These are phyloP conservation scores for Betula pendula DNA, from an alignment of 306 rosid genomes.

Conservation along the genomic window DNA sequence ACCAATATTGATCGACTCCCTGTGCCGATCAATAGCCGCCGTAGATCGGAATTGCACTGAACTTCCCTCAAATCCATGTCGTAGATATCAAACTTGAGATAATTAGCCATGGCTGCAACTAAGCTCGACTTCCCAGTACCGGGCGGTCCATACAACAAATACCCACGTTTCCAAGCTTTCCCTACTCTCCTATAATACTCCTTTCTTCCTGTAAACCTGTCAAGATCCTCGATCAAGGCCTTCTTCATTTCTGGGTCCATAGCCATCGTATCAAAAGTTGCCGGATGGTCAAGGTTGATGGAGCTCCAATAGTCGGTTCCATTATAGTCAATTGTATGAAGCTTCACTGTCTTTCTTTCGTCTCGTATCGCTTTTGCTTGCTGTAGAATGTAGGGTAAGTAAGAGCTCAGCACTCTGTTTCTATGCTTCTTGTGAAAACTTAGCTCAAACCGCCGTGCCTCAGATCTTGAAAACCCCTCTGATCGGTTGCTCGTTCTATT, in stretches of 20 bases:
- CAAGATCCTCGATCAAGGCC: conserved; percentile 42
- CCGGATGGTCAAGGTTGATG: conserved; percentile 52
- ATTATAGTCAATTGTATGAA: conserved; percentile 49
- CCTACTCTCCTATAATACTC: conserved; percentile 58
- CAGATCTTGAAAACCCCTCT: conserved; percentile 7
- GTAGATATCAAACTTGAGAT: conserved; percentile 51
- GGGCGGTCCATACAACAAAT: conserved; percentile 55
- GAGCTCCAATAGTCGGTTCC: conserved; percentile 54
- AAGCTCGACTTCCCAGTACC: conserved; percentile 62
- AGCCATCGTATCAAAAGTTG: conserved; percentile 47
- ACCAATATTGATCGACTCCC: conserved; percentile 52
- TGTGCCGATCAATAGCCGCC: conserved; percentile 53
- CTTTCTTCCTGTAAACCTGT: conserved; percentile 43
- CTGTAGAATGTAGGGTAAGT: conserved; percentile 41
- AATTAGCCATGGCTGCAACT: conserved; percentile 63
- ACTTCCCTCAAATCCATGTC: conserved; percentile 63
- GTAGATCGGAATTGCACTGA: conserved; percentile 56
- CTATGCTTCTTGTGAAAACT: conserved; percentile 45
- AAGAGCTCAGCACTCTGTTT: conserved; percentile 42
- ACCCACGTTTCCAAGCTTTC: conserved; percentile 64
- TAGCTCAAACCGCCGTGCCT: conserved; percentile 45
- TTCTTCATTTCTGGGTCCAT: conserved; percentile 47
- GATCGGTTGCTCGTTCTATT: conserved; percentile 12
- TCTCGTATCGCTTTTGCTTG: conserved; percentile 31
- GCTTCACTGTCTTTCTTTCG: conserved; percentile 50